These are phyloP conservation scores for Amaranthus palmeri DNA, from an alignment of 148 eudicot species.

Conservation along the genomic window DNA sequence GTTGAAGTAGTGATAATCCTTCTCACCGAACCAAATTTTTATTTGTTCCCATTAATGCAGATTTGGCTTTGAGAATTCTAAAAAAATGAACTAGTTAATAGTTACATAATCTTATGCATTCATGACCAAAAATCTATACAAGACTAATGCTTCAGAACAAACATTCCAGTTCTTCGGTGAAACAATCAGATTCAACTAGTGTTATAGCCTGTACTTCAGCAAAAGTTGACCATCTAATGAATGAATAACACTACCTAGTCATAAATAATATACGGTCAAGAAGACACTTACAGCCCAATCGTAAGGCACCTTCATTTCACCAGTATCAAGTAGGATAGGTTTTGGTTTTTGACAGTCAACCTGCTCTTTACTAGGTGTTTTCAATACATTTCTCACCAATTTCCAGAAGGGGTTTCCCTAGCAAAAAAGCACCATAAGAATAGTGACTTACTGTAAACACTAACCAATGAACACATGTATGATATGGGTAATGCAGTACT, in stretches of 20 bases:
- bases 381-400: conserved; percentile 67
- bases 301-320: conserved; percentile 91
- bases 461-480: conserved; percentile 1
- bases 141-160: neutral
- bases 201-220: neutral
- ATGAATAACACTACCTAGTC: neutral
- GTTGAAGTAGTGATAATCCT: neutral
- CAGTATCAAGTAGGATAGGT: conserved; percentile 88
- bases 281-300: conserved; percentile 91
- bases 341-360: conserved; percentile 71
- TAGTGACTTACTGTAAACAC: conserved; percentile 13
- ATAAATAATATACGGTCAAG: neutral
- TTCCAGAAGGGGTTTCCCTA: conserved; percentile 95
- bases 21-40: neutral
- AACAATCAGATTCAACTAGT: neutral
- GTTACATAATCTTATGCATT: neutral
- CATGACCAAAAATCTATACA: neutral
- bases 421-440: conserved; percentile 13
- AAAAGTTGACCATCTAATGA: neutral
- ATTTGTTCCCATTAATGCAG: neutral
- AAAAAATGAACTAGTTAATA: neutral
- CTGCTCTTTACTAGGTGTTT: conserved; percentile 67
- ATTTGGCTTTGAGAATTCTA: neutral
- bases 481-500: neutral
- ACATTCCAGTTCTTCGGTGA: neutral